Conservation (phyloP, 2,329 filamentous ascomycete genomes). For the Colletotrichum sp. region DNA sequence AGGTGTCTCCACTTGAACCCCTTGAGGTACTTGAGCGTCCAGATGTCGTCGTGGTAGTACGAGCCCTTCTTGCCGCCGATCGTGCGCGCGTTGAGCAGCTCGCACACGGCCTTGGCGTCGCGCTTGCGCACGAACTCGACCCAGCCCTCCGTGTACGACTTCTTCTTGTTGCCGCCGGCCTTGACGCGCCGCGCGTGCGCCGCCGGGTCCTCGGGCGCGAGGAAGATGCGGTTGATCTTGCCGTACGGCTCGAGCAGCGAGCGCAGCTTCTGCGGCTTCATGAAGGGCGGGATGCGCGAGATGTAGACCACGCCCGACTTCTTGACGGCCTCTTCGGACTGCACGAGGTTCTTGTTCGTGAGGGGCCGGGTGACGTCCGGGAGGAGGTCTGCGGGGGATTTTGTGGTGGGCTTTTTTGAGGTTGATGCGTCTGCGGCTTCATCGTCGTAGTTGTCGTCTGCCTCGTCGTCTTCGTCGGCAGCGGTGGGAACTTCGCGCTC, state of each 20-base stretch:
- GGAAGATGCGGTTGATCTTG: constrained; percentile 77
- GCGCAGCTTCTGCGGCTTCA: constrained; percentile 82
- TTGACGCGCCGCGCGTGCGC: constrained; percentile 71
- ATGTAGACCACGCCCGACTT: constrained; percentile 85
- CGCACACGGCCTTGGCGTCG: constrained; percentile 78
- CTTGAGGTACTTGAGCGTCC: constrained; percentile 82
- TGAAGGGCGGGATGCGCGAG: constrained; percentile 84
- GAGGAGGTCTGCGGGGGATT: constrained; percentile 30
- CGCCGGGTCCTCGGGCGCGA: constrained; percentile 75
- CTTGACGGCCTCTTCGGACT: constrained; percentile 67
- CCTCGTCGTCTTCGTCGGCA: constrained; percentile 32
- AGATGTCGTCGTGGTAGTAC: constrained; percentile 86
- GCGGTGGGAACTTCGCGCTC: constrained; percentile 29
- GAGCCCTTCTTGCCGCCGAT: constrained; percentile 85
- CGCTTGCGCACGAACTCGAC: constrained; percentile 80
- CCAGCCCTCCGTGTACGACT: constrained; percentile 85
- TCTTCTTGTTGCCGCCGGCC: constrained; percentile 82
- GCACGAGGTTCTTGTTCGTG: constrained; percentile 71
- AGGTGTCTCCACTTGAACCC: constrained; percentile 83
- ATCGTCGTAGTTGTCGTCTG: constrained; percentile 33
- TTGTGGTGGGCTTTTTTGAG: constrained; percentile 27
- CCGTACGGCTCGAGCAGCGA: constrained; percentile 79
- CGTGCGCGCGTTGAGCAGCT: constrained; percentile 76
- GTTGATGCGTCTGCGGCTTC: constrained; percentile 13
- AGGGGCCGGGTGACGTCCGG: constrained; percentile 59